Evolutionary conservation across 345 rosid species (phyloP).

Genomic region (Acer saccharum): DNA sequence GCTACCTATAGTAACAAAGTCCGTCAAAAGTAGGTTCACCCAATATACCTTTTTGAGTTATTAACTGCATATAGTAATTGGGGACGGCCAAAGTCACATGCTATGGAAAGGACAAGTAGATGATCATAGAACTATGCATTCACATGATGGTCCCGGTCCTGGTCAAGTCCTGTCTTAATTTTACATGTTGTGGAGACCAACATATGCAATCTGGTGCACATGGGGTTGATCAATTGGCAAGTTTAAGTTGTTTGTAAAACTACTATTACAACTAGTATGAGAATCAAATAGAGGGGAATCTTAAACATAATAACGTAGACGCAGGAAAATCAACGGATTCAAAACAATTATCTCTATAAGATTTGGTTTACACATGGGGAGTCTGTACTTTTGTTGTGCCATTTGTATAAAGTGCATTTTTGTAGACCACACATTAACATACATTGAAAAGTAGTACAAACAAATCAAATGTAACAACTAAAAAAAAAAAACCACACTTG

Average conservation of each 20-base stretch:
- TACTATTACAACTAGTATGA: background rate
- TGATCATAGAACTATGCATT: background rate
- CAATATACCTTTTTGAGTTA: background rate
- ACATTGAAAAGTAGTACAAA: background rate
- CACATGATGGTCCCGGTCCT: conserved; percentile 11
- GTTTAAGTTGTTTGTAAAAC: background rate
- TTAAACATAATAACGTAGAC: background rate
- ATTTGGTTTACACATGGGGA: too few relatives aligned
- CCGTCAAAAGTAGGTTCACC: background rate
- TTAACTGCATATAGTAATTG: background rate
- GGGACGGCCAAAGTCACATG: background rate
- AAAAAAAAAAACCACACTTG: conserved; percentile 5
- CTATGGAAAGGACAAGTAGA: background rate
- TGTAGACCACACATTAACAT: background rate
- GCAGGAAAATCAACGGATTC: too few relatives aligned
- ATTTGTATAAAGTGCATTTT: conserved; percentile 1
- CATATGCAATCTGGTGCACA: conserved; percentile 13
- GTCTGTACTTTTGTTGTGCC: background rate
- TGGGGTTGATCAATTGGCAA: background rate
- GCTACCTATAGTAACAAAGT: too few relatives aligned
- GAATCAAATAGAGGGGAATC: background rate
- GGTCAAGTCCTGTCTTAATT: background rate
- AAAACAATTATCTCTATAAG: too few relatives aligned
- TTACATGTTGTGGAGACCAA: background rate
- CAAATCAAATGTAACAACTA: background rate